Evolutionary conservation across 2,329 filamentous ascomycete genomes (phyloP), one percentile per base, ranked within the genome.

Genomic region (Botrytis paeoniae): DNA sequence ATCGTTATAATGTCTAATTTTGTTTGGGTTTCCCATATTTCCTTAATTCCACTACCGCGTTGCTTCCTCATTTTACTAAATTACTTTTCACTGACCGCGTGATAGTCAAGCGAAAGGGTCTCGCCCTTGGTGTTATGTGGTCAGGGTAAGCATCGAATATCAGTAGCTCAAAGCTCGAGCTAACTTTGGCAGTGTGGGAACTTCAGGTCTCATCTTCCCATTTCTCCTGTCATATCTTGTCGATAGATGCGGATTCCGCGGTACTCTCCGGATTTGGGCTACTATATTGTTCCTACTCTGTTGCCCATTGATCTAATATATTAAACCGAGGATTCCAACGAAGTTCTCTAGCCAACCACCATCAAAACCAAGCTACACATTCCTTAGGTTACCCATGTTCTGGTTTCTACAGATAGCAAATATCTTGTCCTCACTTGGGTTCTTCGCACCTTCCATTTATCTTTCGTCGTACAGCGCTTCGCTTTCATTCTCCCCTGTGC

Each of bases 401-500:
- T 85, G 84, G 76, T 82, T 86, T 73, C 86, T 88, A 76, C 83
- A 83, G 68, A 75, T 85, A 6, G 85, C 85, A 14, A 89, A 86
- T 69, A 80, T 87, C 12, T 79, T 88, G 43, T 85, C 89, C 76
- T 85, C 84, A 43, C 82, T 85, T 45, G 88, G 86, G 0, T 89
- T 87, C 77, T 87, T 87, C 66, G 82, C 89, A 16, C 87, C 88
- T 3, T 82, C 85, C 10, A 84, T 87, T 0, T 89, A 88, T 76
- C 81, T 89, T 29, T 84, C 85, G 4, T 82, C 83, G 0, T 89
- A 87, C 74, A 85, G 86, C 20, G 77, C 80, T 3, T 82, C 84
- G 5, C 78, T 84, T 9, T 76, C 81, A 4, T 75, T 83, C 4
- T 80, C 86, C 0, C 82, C 83, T 1, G 80, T 82, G 4, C 75